phyloP scores from a whole-genome alignment of 2,329 filamentous ascomycete genomes.

The Mycogone perniciosa region DNA sequence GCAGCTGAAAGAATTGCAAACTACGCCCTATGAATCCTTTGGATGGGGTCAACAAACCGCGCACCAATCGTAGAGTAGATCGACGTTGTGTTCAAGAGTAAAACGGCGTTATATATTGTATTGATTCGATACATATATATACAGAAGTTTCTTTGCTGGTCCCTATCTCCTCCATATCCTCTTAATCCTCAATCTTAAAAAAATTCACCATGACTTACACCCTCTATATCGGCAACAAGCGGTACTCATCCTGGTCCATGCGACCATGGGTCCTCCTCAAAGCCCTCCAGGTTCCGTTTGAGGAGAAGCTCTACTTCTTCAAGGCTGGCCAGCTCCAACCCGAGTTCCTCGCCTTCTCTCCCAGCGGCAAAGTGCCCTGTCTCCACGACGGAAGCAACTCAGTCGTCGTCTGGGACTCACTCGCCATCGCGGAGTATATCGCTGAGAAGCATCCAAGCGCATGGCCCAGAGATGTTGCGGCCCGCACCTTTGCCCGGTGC shows the following conservation, averaged over 20 bases:
- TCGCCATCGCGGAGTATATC: conserved; percentile 43
- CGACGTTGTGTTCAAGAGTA: too few species aligned
- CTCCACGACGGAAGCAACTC: conserved; percentile 26
- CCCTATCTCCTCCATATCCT: neutral
- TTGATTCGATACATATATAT: too few species aligned
- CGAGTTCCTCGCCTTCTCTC: conserved; percentile 33
- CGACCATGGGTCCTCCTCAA: conserved; percentile 40
- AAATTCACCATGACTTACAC: conserved; percentile 28
- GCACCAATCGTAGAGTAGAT: too few species aligned
- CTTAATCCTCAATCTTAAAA: neutral
- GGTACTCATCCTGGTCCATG: conserved; percentile 42
- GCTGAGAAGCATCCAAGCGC: conserved; percentile 36
- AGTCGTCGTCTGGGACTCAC: conserved; percentile 39
- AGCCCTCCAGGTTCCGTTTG: conserved; percentile 37
- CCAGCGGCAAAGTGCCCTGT: conserved; percentile 36
- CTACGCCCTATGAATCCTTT: too few species aligned
- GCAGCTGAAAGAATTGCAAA: too few species aligned
- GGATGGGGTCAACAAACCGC: too few species aligned
- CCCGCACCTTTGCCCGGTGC: conserved; percentile 37
- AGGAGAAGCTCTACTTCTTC: conserved; percentile 32
- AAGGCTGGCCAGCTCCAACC: conserved; percentile 25
- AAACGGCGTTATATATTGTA: too few species aligned
- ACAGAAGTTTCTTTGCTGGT: too few species aligned
- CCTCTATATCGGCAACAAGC: conserved; percentile 39
- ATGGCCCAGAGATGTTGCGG: conserved; percentile 34